Conservation (phyloP, 176 grass and related monocot species). For the Olyra latifolia region DNA sequence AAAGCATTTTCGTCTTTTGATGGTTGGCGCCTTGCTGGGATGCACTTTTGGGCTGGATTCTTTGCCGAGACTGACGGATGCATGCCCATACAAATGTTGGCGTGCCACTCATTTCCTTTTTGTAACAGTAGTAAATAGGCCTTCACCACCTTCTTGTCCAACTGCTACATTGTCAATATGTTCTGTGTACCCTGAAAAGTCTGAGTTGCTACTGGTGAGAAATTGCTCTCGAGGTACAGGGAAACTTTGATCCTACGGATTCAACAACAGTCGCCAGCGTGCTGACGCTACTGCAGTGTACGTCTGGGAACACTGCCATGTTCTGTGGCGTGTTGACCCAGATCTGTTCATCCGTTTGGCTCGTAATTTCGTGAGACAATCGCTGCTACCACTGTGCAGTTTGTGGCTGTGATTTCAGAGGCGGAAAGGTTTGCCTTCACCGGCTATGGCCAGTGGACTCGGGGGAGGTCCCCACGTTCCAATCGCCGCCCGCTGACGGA, state of each 20-base stretch:
- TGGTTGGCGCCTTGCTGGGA: not conserved
- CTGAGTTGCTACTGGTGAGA: not conserved
- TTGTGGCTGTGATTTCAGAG: not conserved
- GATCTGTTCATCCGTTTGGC: not conserved
- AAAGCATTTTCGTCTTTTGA: not conserved
- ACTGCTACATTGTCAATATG: constrained; percentile 1
- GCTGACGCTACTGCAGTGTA: not conserved
- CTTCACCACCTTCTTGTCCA: not conserved
- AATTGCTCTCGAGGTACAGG: not conserved
- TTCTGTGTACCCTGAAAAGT: not conserved
- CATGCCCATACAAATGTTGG: not conserved
- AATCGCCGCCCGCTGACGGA: not conserved
- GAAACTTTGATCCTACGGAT: not conserved
- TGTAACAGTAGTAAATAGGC: constrained; percentile 35
- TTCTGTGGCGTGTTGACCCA: not conserved
- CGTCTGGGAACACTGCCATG: not conserved
- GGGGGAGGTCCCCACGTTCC: not conserved
- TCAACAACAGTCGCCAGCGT: not conserved
- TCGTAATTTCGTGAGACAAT: not conserved
- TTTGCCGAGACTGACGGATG: constrained; percentile 12
- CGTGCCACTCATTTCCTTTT: constrained; percentile 3
- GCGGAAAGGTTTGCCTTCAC: no score
- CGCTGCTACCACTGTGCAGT: no score
- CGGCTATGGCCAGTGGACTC: not conserved
- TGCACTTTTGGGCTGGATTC: constrained; percentile 18